These are phyloP conservation scores for Elaeis oleifera DNA, from an alignment of 202 grass and related monocot genomes.

Conservation along the genomic window DNA sequence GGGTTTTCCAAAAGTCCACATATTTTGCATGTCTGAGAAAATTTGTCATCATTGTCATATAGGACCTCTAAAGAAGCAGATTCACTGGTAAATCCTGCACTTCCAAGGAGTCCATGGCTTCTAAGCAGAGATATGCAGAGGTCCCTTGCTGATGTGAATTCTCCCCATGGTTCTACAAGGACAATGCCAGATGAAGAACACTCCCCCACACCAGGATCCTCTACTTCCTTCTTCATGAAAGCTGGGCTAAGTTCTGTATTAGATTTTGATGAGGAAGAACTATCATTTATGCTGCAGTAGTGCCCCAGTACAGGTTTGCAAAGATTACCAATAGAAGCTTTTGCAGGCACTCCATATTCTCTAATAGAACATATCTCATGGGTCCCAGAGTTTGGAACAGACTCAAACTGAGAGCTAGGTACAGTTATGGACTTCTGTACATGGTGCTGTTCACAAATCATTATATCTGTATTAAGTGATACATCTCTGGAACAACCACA, in stretches of 20 bases:
- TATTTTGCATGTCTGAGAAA: constrained; percentile 47
- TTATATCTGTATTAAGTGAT: too few relatives aligned
- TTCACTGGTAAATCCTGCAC: constrained; percentile 16
- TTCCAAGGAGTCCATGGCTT: constrained; percentile 28
- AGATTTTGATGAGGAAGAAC: constrained; percentile 26
- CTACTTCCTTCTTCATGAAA: constrained; percentile 28
- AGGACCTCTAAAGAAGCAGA: constrained; percentile 14
- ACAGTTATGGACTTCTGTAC: background rate
- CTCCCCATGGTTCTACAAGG: constrained; percentile 21
- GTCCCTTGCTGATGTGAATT: constrained; percentile 43
- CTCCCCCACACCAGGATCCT: constrained; percentile 30
- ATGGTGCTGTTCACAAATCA: too few relatives aligned
- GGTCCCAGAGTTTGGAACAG: constrained; percentile 22
- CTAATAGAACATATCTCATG: constrained; percentile 11
- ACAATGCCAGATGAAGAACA: constrained; percentile 42
- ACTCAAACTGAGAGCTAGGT: constrained; percentile 1
- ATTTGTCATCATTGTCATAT: constrained; percentile 25
- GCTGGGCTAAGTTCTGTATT: constrained; percentile 7
- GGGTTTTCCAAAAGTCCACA: constrained; percentile 54
- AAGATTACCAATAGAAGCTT: constrained; percentile 12
- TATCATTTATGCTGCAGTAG: constrained; percentile 17
- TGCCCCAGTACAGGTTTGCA: constrained; percentile 17
- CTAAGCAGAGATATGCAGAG: constrained; percentile 55
- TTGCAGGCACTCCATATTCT: constrained; percentile 23
- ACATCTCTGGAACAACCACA: background rate